These are phyloP conservation scores for Komagataella kurtzmanii DNA, from an alignment of 805 yeast species.

Conservation along the genomic window DNA sequence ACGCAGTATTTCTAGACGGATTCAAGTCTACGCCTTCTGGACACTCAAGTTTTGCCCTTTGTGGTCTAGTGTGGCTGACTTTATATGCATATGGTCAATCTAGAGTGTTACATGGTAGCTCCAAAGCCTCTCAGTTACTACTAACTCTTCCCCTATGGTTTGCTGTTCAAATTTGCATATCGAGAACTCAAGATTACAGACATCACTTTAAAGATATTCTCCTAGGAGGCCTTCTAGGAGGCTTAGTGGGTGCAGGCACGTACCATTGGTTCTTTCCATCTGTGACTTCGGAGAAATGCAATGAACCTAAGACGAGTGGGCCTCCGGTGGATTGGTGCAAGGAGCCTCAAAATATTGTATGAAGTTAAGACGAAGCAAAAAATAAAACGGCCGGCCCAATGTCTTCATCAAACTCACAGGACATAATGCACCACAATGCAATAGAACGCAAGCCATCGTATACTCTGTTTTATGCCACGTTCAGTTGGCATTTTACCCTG, in stretches of 20 bases:
- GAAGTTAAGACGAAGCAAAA: background rate
- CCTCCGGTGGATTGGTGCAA: background rate
- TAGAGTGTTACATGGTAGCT: slow-evolving; percentile 7
- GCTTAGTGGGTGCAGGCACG: slow-evolving; percentile 24
- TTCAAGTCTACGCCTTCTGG: slow-evolving; percentile 75
- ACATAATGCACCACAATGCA: background rate
- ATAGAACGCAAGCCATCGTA: background rate
- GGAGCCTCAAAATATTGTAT: background rate
- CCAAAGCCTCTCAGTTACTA: slow-evolving; percentile 6
- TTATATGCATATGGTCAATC: slow-evolving; percentile 37
- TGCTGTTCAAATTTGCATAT: slow-evolving; percentile 61
- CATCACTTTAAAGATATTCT: slow-evolving; percentile 81
- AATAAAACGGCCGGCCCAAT: background rate
- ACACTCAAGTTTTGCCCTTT: slow-evolving; percentile 56
- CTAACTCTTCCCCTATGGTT: slow-evolving; percentile 37
- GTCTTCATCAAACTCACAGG: background rate
- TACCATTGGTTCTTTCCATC: slow-evolving; percentile 13
- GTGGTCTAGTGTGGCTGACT: slow-evolving; percentile 52
- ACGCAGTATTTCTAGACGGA: slow-evolving; percentile 34
- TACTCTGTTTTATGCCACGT: background rate
- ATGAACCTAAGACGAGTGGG: background rate
- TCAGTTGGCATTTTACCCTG: background rate
- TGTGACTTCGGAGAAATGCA: background rate
- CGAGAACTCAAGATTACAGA: slow-evolving; percentile 81
- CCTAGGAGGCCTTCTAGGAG: slow-evolving; percentile 57